These are phyloP conservation scores for Cyberlindnera euphorbiiphila DNA, from an alignment of 805 yeast species.

Conservation along the genomic window DNA sequence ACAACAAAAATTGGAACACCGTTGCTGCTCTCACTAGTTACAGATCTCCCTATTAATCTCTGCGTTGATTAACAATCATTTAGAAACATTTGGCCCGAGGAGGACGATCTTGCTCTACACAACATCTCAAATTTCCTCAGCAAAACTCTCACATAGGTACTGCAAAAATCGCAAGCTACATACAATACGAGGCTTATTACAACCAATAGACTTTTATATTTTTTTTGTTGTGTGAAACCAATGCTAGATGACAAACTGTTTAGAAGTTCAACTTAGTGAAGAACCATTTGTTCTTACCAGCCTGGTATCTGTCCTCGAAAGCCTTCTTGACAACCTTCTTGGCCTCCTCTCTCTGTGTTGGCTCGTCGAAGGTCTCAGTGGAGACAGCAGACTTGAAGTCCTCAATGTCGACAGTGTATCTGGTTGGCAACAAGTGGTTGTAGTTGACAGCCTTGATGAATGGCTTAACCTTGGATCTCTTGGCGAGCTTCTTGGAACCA, in stretches of 20 bases:
- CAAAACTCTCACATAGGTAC: not conserved
- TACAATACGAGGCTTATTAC: not conserved
- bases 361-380: conserved; percentile 93
- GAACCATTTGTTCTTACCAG: conserved; percentile 99
- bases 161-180: not conserved
- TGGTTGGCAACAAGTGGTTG: conserved; percentile 99
- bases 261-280: conserved; percentile 96
- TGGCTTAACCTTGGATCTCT: conserved; percentile 98
- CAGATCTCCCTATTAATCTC: too few relatives aligned
- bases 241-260: conserved; percentile 13
- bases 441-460: conserved; percentile 98
- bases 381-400: conserved; percentile 87
- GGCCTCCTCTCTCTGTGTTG: conserved; percentile 98
- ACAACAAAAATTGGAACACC: too few relatives aligned
- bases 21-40: too few relatives aligned
- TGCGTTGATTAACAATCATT: too few relatives aligned
- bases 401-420: conserved; percentile 97
- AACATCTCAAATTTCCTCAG: too few relatives aligned
- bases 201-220: too few relatives aligned
- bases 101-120: too few relatives aligned
- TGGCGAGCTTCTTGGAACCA: conserved; percentile 94
- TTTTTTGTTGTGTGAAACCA: conserved; percentile 3
- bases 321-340: conserved; percentile 98
- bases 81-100: too few relatives aligned
- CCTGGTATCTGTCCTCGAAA: conserved; percentile 98